These are phyloP conservation scores for Erodium chrysanthum DNA, from an alignment of 441 rosid genomes.

Conservation along the genomic window DNA sequence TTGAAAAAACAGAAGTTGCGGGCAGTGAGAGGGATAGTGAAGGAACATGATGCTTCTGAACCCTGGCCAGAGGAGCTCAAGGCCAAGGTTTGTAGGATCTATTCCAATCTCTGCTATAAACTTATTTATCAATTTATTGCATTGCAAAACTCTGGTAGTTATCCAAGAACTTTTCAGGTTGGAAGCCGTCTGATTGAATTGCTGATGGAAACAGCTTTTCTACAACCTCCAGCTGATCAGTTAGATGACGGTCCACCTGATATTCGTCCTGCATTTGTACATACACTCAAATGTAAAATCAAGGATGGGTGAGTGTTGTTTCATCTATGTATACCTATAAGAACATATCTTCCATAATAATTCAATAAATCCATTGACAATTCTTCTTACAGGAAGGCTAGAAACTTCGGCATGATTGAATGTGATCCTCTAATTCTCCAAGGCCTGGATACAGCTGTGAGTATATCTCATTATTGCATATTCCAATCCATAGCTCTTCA, in stretches of 20 bases:
- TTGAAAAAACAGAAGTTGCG: conserved; percentile 55
- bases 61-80: conserved; percentile 89
- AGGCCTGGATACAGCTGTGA: conserved; percentile 88
- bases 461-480: conserved; percentile 11
- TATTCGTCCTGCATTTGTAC: conserved; percentile 86
- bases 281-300: conserved; percentile 21
- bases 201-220: conserved; percentile 71
- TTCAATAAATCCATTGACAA: not conserved
- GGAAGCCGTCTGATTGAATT: conserved; percentile 79
- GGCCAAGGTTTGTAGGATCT: conserved; percentile 50
- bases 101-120: conserved; percentile 13
- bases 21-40: conserved; percentile 49
- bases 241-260: conserved; percentile 66
- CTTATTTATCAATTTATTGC: not conserved
- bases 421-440: conserved; percentile 75
- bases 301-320: not conserved
- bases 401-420: conserved; percentile 82
- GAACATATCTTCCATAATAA: conserved; percentile 19
- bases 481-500: not conserved
- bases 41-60: conserved; percentile 41
- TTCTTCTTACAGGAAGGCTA: conserved; percentile 21
- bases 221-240: conserved; percentile 73
- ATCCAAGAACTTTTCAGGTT: conserved; percentile 43
- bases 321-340: conserved; percentile 29
- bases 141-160: conserved; percentile 13